Conservation (phyloP, 805 yeast genomes). For the Jamesozyma piceae region DNA sequence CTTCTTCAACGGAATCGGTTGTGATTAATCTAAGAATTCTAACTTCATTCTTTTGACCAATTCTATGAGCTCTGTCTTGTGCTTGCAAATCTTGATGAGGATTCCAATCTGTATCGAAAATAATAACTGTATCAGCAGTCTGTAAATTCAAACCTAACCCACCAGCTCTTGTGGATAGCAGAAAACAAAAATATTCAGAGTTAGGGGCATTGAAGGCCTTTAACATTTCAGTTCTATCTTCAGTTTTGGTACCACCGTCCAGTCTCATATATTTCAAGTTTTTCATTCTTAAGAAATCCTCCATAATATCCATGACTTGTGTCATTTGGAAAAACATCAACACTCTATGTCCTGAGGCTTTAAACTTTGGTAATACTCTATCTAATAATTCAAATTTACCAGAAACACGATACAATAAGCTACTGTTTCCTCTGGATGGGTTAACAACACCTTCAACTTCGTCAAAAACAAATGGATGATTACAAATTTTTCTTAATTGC, state of each 20-base stretch:
- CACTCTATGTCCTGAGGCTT: constrained; percentile 67
- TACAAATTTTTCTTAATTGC: constrained; percentile 79
- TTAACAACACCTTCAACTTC: constrained; percentile 67
- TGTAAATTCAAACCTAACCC: constrained; percentile 80
- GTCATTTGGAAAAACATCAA: constrained; percentile 84
- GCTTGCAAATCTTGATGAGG: constrained; percentile 90
- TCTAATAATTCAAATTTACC: constrained; percentile 78
- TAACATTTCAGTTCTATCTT: constrained; percentile 68
- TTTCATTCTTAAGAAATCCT: constrained; percentile 61
- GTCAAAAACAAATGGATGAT: constrained; percentile 81
- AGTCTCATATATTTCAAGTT: constrained; percentile 64
- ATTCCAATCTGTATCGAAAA: constrained; percentile 85
- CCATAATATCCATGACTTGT: constrained; percentile 84
- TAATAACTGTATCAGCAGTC: constrained; percentile 80
- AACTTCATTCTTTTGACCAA: constrained; percentile 83
- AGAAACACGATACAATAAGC: constrained; percentile 62
- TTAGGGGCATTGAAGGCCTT: constrained; percentile 65
- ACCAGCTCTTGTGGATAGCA: constrained; percentile 81
- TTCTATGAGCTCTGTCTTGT: constrained; percentile 84
- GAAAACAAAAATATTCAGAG: constrained; percentile 70
- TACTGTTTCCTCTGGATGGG: constrained; percentile 52
- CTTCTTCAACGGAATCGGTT: constrained; percentile 76
- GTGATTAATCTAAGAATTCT: constrained; percentile 72
- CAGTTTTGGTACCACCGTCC: constrained; percentile 79
- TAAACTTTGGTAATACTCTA: constrained; percentile 64